Evolutionary conservation across 1,139 yeast genomes (phyloP).

Genomic region (Yamadazyma buinensis): DNA sequence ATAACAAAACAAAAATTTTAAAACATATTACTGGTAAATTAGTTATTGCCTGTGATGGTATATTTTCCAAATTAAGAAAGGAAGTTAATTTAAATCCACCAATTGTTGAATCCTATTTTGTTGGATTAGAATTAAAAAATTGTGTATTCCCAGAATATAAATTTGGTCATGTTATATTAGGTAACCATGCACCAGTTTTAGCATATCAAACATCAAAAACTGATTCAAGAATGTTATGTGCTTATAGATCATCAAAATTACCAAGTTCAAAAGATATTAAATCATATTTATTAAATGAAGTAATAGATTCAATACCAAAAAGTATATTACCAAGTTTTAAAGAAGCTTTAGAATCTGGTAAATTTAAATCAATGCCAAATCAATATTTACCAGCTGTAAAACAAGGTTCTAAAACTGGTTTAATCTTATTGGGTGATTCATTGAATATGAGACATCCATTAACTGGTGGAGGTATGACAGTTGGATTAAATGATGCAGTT

Average conservation of each 20-base stretch:
- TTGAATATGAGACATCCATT: slow-evolving; percentile 97
- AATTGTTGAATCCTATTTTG: slow-evolving; percentile 73
- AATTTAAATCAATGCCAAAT: slow-evolving; percentile 89
- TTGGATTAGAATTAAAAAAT: slow-evolving; percentile 72
- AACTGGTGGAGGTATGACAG: slow-evolving; percentile 99
- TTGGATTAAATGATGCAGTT: slow-evolving; percentile 85
- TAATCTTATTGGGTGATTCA: slow-evolving; percentile 87
- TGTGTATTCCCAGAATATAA: slow-evolving; percentile 68
- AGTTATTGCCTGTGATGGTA: slow-evolving; percentile 88
- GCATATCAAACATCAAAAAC: slow-evolving; percentile 81
- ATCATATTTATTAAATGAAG: slow-evolving; percentile 54
- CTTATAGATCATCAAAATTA: slow-evolving; percentile 68
- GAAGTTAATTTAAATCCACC: slow-evolving; percentile 61
- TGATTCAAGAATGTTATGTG: slow-evolving; percentile 88
- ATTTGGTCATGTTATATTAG: slow-evolving; percentile 89
- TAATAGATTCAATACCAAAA: slow-evolving; percentile 68
- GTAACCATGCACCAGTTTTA: slow-evolving; percentile 82
- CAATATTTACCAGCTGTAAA: slow-evolving; percentile 79
- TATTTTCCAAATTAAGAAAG: slow-evolving; percentile 87
- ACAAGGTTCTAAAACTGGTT: slow-evolving; percentile 63
- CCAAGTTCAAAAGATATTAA: slow-evolving; percentile 69
- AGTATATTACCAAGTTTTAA: slow-evolving; percentile 62
- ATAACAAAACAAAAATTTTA: slow-evolving; percentile 6
- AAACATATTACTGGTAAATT: slow-evolving; percentile 51
- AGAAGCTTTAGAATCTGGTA: slow-evolving; percentile 35